Evolutionary conservation across 495 filamentous ascomycete genomes (phyloP), one percentile per base, ranked within the genome.

Genomic region (Podospora didyma): DNA sequence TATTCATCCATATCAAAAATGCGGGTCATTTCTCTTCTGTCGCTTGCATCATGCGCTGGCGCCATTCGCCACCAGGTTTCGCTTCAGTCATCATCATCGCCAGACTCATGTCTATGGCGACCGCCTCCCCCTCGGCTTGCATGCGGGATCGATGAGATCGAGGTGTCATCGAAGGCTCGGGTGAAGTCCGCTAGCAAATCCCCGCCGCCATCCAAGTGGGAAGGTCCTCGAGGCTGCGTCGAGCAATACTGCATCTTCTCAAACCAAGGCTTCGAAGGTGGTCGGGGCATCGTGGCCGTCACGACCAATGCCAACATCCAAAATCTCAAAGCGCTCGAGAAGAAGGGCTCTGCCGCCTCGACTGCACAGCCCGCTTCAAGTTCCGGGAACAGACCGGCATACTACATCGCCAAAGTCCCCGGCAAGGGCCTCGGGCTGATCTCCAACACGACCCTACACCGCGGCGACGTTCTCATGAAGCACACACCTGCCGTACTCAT

Each of bases 381-480:
- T 16, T 28, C 17, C n/a, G 7, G 3, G 44, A 31, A 0, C 14
- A 45, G 19, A 7, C 21, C 24, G 24, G 23, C 58, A 7, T 54
- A 48, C 55, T 34, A n/a, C 42, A 12, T 61, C 53, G 28, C 58
- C 19, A 21, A 51, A 16, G 34, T 69, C 20, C 48, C 50, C 7
- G 53, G 42, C 23, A 70, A 70, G 47, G 68, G 66, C 39, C 55
- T 64, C 9, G 63, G 66, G 11, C 39, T 63, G 0, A 14, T 67
- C 34, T 59, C 66, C 31, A 61, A 51, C 53, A 47, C 34, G 21
- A 42, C 60, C 49, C 62, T 70, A 28, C 50, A 16, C 23, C 56
- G 62, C n/a, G 65, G 66, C 19, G 50, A 49, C 22, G 23, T 39
- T 20, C 42, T 70, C 47, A 66, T 67, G 59, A 17, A 53, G 19